Conservation (phyloP, 1,284 basidiomycete species). For the Marasmius fiardii region DNA sequence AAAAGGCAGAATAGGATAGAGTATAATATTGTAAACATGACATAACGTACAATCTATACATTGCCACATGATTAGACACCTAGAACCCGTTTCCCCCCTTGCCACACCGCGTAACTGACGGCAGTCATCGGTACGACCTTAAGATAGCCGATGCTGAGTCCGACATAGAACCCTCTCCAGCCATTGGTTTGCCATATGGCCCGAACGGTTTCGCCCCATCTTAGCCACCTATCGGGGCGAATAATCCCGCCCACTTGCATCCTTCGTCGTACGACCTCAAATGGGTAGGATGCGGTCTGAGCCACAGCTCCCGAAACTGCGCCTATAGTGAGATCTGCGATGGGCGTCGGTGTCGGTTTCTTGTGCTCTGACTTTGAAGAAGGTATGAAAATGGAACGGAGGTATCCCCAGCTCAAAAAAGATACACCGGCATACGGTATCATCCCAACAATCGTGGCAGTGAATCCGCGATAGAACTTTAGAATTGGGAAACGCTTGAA, state of each 20-base stretch:
- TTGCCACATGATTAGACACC: constrained; percentile 34
- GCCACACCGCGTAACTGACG: constrained; percentile 78
- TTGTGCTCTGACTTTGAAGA: constrained; percentile 34
- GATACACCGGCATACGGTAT: constrained; percentile 96
- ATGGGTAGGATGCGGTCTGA: constrained; percentile 94
- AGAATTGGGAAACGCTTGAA: constrained; percentile 66
- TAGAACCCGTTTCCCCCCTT: constrained; percentile 63
- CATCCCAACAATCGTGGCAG: constrained; percentile 89
- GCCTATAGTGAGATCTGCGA: constrained; percentile 75
- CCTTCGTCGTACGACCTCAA: constrained; percentile 89
- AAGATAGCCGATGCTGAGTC: constrained; percentile 89
- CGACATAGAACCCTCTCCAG: constrained; percentile 91
- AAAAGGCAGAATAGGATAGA: constrained; percentile 12
- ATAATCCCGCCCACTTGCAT: constrained; percentile 96
- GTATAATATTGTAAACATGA: constrained; percentile 8
- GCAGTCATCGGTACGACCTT: constrained; percentile 98
- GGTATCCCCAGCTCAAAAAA: constrained; percentile 89
- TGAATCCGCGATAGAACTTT: constrained; percentile 96
- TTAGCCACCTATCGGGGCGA: constrained; percentile 73
- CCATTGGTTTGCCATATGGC: constrained; percentile 71
- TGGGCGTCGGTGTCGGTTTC: constrained; percentile 39
- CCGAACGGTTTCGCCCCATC: constrained; percentile 75
- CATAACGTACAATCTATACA: constrained; percentile 15
- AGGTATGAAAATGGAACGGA: constrained; percentile 67
- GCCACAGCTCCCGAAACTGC: constrained; percentile 88